phyloP scores from a whole-genome alignment of 2,329 filamentous ascomycete species.

The Fusarium vanettenii region DNA sequence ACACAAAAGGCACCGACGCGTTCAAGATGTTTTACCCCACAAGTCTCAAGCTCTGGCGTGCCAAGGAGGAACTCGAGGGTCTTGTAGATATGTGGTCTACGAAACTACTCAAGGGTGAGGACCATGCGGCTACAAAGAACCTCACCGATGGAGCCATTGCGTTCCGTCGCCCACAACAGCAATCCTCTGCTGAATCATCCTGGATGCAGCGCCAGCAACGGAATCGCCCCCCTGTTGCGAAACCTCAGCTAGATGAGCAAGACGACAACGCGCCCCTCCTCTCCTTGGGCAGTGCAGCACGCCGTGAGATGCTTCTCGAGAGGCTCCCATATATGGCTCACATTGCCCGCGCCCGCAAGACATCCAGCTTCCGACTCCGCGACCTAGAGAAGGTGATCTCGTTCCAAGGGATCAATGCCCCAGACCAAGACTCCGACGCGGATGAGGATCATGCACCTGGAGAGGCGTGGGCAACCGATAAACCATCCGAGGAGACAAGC shows the following conservation, averaged over 20 bases:
- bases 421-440: constrained; percentile 58
- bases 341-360: constrained; percentile 64
- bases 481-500: constrained; percentile 64
- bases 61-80: constrained; percentile 83
- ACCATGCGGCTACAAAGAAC: constrained; percentile 49
- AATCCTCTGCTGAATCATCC: constrained; percentile 42
- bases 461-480: constrained; percentile 72
- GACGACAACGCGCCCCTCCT: constrained; percentile 56
- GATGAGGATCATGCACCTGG: constrained; percentile 57
- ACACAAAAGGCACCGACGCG: constrained; percentile 66
- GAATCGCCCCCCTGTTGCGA: constrained; percentile 25
- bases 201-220: constrained; percentile 52
- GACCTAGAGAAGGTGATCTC: constrained; percentile 76
- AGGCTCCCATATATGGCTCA: constrained; percentile 86
- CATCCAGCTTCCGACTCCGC: constrained; percentile 54
- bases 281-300: constrained; percentile 73
- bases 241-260: constrained; percentile 33
- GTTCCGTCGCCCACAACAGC: constrained; percentile 59
- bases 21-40: constrained; percentile 94
- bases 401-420: constrained; percentile 69
- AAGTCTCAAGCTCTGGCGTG: constrained; percentile 84
- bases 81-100: constrained; percentile 77
- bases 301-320: constrained; percentile 82
- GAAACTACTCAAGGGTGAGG: constrained; percentile 68
- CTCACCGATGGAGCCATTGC: constrained; percentile 60